These are phyloP conservation scores for Ascochyta fabae DNA, from an alignment of 2,329 filamentous ascomycete species.

Conservation along the genomic window DNA sequence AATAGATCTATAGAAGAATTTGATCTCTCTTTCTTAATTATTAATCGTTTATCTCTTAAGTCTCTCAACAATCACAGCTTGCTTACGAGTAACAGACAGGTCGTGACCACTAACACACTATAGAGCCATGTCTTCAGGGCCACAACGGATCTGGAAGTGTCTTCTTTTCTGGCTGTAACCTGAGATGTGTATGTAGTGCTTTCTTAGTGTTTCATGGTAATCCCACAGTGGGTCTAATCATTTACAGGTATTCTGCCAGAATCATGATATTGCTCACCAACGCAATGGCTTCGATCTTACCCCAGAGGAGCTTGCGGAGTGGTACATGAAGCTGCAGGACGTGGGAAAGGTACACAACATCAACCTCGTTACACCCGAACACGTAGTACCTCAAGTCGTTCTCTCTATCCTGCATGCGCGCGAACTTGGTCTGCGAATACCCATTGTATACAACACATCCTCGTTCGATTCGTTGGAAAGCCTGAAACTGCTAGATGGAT, in stretches of 20 bases:
- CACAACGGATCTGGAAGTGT: conserved; percentile 81
- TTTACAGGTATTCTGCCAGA: conserved; percentile 54
- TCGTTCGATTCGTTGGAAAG: conserved; percentile 79
- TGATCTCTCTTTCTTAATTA: too few relatives aligned
- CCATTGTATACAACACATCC: conserved; percentile 85
- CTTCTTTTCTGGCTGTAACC: conserved; percentile 79
- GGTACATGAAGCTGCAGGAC: conserved; percentile 83
- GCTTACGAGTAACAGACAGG: background rate
- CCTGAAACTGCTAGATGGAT: conserved; percentile 74
- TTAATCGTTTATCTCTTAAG: too few relatives aligned
- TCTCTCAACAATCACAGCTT: too few relatives aligned
- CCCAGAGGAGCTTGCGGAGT: conserved; percentile 78
- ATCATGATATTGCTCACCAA: conserved; percentile 82
- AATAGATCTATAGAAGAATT: too few relatives aligned
- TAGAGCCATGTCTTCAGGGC: conserved; percentile 81
- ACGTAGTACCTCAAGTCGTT: conserved; percentile 83
- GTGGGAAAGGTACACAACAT: conserved; percentile 87
- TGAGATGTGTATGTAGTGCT: conserved; percentile 63
- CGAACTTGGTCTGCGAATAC: conserved; percentile 71
- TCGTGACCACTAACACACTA: conserved; percentile 1
- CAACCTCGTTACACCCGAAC: conserved; percentile 85
- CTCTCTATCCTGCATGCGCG: conserved; percentile 76
- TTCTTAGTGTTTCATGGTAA: conserved; percentile 35
- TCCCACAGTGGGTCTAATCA: background rate
- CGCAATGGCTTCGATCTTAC: conserved; percentile 81